Percentiles rank a stretch among this genome's conserved stretches.
Evolutionary conservation across 169 alveolate genomes (phyloP).

Genomic region (Cryptosporidium bovis): DNA sequence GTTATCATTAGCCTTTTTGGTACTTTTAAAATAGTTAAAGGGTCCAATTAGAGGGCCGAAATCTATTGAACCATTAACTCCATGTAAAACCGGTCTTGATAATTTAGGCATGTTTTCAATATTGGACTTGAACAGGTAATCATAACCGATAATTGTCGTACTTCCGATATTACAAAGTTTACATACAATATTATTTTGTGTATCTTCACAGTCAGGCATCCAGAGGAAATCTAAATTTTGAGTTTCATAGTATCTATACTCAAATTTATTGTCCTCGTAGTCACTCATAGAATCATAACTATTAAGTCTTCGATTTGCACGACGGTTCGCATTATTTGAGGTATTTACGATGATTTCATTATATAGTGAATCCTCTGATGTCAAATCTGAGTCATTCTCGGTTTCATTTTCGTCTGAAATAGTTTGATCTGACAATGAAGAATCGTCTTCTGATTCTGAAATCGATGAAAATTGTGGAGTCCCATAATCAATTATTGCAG

Average conservation of each 20-base stretch:
- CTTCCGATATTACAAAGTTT: conserved; percentile 20
- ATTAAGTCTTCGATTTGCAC: neutral
- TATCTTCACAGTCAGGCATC: conserved; percentile 38
- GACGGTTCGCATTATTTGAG: conserved; percentile 1
- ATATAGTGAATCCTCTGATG: conserved; percentile 62
- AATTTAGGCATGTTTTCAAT: conserved; percentile 17
- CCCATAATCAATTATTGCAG: neutral
- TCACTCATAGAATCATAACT: neutral
- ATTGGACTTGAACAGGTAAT: conserved; percentile 7
- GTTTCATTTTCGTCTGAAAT: conserved; percentile 25
- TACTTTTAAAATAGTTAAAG: conserved; percentile 25
- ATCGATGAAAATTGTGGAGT: neutral
- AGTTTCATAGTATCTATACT: conserved; percentile 24
- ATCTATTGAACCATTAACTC: conserved; percentile 72
- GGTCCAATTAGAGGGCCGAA: conserved; percentile 72
- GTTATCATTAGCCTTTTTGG: neutral
- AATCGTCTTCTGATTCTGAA: conserved; percentile 7
- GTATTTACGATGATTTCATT: conserved; percentile 22
- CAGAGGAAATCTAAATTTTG: conserved; percentile 15
- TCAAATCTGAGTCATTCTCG: conserved; percentile 22
- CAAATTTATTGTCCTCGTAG: conserved; percentile 4
- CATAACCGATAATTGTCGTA: conserved; percentile 40
- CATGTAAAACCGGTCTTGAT: conserved; percentile 49
- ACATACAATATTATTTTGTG: conserved; percentile 1
- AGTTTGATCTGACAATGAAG: conserved; percentile 30